Evolutionary conservation across 352 stramenopile genomes (phyloP).

Genomic region (Thalassiosira mediterranea): DNA sequence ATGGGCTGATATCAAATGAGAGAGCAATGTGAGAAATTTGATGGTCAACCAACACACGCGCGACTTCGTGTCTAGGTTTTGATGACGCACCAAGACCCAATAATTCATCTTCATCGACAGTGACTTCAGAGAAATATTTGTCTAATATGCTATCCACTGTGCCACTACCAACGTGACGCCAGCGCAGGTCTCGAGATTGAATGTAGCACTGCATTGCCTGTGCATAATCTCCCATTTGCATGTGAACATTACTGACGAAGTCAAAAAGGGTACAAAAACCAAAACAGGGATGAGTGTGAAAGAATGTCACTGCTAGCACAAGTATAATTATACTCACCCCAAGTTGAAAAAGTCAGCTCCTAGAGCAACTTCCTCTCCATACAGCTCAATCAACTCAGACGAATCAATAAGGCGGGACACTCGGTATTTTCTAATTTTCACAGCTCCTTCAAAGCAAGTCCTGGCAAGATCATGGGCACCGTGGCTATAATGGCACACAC

Average conservation of each 20-base stretch:
- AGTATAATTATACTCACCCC: too few relatives aligned
- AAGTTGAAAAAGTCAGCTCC: slow-evolving; percentile 49
- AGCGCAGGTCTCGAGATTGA: slow-evolving; percentile 55
- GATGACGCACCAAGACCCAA: slow-evolving; percentile 48
- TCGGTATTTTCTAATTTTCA: slow-evolving; percentile 54
- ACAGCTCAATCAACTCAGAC: slow-evolving; percentile 38
- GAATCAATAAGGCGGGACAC: slow-evolving; percentile 30
- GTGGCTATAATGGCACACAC: slow-evolving; percentile 50
- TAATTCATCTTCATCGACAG: slow-evolving; percentile 59
- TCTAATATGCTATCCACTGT: slow-evolving; percentile 54
- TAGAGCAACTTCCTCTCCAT: slow-evolving; percentile 51
- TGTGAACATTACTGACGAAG: slow-evolving; percentile 57
- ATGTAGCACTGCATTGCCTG: slow-evolving; percentile 61
- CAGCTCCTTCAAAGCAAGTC: slow-evolving; percentile 53
- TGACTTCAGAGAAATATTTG: slow-evolving; percentile 42
- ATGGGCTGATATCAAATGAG: slow-evolving; percentile 38
- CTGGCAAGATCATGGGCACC: slow-evolving; percentile 39
- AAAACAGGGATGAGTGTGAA: too few relatives aligned
- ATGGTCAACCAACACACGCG: slow-evolving; percentile 1
- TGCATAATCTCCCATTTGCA: slow-evolving; percentile 50
- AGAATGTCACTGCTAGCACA: too few relatives aligned
- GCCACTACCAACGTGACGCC: slow-evolving; percentile 49
- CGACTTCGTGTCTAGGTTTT: too few relatives aligned
- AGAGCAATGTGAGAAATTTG: slow-evolving; percentile 2
- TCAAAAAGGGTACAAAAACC: too few relatives aligned